Percentiles rank a stretch among this genome's conserved stretches.
These are phyloP conservation scores for Candida incommunis DNA, from an alignment of 805 yeast species.

Conservation along the genomic window DNA sequence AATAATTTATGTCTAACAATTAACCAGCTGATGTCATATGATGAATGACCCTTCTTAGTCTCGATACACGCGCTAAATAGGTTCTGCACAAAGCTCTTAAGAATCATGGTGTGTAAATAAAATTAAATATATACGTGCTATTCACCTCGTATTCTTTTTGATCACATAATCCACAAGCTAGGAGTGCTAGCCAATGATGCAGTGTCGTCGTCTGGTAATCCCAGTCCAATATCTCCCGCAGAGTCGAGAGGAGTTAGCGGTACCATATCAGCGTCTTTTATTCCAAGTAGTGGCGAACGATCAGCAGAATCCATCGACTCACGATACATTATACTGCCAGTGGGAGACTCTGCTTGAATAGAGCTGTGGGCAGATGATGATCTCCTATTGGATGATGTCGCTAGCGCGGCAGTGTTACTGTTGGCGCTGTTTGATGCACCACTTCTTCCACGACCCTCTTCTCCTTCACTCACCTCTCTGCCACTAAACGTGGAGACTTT, in stretches of 20 bases:
- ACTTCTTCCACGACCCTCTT: neutral
- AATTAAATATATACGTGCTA: no score
- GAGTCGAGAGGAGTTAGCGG: constrained; percentile 9
- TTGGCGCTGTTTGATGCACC: neutral
- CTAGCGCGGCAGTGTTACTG: no score
- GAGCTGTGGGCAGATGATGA: neutral
- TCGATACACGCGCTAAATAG: no score
- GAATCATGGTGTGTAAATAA: no score
- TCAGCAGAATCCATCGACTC: constrained; percentile 4
- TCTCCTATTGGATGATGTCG: neutral
- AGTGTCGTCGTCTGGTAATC: constrained; percentile 8
- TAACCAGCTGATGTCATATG: no score
- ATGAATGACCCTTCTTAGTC: no score
- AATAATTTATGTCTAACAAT: no score
- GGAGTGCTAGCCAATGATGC: constrained; percentile 11
- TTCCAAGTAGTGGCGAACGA: constrained; percentile 6
- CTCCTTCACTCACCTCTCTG: neutral
- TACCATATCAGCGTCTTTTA: constrained; percentile 5
- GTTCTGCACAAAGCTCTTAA: no score
- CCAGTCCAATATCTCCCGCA: constrained; percentile 9
- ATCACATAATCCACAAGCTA: constrained; percentile 10
- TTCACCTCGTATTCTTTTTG: no score
- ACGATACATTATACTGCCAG: neutral
- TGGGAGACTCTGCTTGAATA: neutral
- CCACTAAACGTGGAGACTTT: neutral